Base-by-base conservation (phyloP, 176 grass and related monocot species). In the Paspalum vaginatum region DNA sequence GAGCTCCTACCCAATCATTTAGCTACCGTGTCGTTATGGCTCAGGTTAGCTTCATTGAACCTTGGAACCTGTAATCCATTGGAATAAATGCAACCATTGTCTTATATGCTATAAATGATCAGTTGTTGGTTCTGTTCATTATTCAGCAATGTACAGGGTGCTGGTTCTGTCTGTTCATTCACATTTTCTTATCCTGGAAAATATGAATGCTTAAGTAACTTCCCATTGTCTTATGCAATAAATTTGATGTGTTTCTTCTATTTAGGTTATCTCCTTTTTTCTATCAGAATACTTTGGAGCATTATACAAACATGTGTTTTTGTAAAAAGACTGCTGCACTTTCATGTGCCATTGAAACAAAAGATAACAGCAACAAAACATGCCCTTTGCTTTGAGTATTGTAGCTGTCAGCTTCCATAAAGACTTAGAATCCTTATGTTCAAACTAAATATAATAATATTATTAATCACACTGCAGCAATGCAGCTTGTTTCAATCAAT, bases 1-100 rank as follows among this genome's bases (percentile, higher is more conserved):
- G 95, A n/a, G 92, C 95, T 87, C 95, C 95, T 70, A 87, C 92
- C 61, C 92, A 94, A n/a, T 98, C 95, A 56, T 98, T 87, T 92
- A 92, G 95, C 14, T 98, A 98, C 27, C 83, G 92, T 8, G 72
- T 73, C 20, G 95, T 98, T 76, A 98, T 94, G 90, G 79, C 92
- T 87, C 89, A 98, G 91, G 92, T 98, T 84, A 85, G 77, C 48
- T 78, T 85, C 38, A 47, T 65, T 73, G 25, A 62, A 75, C 44
- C 32, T 32, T 32, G 32, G 32, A 32, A 32, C 32, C 60, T 45
- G 4, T 56, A 69, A 6, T 49, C 15, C 10, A 20, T 61, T 61
- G 64, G 51, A 61, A 11, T 60, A 49, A 40, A 49, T 46, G 21
- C 11, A 78, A 67, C 15, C 43, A 64, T n/a, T n/a, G n/a, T n/a